These are phyloP conservation scores for Oryza australiensis DNA, from an alignment of 176 grass and related monocot genomes.

Conservation along the genomic window DNA sequence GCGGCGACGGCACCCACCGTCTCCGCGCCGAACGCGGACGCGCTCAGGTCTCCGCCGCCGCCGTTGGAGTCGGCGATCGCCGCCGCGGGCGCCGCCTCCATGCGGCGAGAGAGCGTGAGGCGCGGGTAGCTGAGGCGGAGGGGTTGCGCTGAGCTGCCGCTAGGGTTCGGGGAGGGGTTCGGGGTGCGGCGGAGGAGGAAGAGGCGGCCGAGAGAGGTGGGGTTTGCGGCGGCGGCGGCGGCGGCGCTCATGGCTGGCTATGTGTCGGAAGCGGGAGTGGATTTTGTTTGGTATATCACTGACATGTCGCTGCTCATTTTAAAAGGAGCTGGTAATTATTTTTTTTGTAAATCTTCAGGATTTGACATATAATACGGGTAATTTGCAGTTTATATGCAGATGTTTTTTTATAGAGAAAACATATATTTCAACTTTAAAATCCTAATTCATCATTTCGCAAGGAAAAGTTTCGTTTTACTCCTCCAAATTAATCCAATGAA, in stretches of 20 bases:
- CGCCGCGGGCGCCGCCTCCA: constrained; percentile 11
- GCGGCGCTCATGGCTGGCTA: constrained; percentile 26
- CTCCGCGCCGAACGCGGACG: constrained; percentile 19
- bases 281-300: background rate
- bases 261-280: constrained; percentile 25
- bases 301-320: background rate
- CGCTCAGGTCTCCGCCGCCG: constrained; percentile 33
- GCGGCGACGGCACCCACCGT: background rate
- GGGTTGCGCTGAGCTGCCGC: background rate
- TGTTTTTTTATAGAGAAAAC: too few species aligned
- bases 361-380: background rate
- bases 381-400: background rate
- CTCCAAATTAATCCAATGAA: too few species aligned
- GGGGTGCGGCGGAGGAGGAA: constrained; percentile 9
- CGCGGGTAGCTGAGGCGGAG: background rate
- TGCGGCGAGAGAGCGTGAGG: constrained; percentile 30
- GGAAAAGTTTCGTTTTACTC: too few species aligned
- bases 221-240: background rate
- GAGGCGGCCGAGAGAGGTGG: constrained; percentile 25
- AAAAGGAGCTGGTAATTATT: background rate
- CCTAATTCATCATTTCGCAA: too few species aligned
- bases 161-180: background rate
- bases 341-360: background rate
- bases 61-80: constrained; percentile 28
- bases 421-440: too few species aligned